These are phyloP conservation scores for Barnettozyma siamensis DNA, from an alignment of 805 yeast genomes.

Conservation along the genomic window DNA sequence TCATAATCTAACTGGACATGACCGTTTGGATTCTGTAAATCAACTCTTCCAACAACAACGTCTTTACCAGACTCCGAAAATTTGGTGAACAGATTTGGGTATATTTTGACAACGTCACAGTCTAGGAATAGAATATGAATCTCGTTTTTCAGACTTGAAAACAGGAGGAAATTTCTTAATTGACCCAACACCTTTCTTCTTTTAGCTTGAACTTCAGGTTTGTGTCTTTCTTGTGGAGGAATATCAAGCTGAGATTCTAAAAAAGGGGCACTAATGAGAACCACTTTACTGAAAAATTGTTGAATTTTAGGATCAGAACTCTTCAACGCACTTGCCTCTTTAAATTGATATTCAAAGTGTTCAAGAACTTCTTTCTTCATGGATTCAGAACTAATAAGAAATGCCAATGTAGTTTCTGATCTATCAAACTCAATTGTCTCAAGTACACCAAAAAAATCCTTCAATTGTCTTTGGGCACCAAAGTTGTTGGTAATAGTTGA, in stretches of 20 bases:
- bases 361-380: too few relatives aligned
- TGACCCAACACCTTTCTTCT: slow-evolving; percentile 25
- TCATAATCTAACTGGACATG: slow-evolving; percentile 26
- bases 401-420: slow-evolving; percentile 20
- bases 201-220: slow-evolving; percentile 16
- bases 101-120: slow-evolving; percentile 25
- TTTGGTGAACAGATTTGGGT: slow-evolving; percentile 19
- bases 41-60: slow-evolving; percentile 27
- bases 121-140: slow-evolving; percentile 27
- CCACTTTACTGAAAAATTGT: slow-evolving; percentile 12
- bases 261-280: slow-evolving; percentile 15
- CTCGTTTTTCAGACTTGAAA: slow-evolving; percentile 23
- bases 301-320: slow-evolving; percentile 1
- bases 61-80: slow-evolving; percentile 25
- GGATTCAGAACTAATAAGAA: slow-evolving; percentile 10
- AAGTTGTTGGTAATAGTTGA: neutral
- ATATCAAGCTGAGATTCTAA: slow-evolving; percentile 12
- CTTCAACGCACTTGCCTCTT: neutral
- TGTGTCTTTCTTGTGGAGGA: slow-evolving; percentile 15
- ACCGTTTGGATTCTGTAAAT: slow-evolving; percentile 21
- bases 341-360: too few relatives aligned
- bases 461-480: neutral
- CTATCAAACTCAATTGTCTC: slow-evolving; percentile 23
- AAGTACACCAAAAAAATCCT: slow-evolving; percentile 30
- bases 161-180: slow-evolving; percentile 25